Percentiles rank a stretch among this genome's conserved stretches.
These are phyloP conservation scores for Rhizopus arrhizus DNA, from an alignment of 371 early-diverging fungal species.

Conservation along the genomic window DNA sequence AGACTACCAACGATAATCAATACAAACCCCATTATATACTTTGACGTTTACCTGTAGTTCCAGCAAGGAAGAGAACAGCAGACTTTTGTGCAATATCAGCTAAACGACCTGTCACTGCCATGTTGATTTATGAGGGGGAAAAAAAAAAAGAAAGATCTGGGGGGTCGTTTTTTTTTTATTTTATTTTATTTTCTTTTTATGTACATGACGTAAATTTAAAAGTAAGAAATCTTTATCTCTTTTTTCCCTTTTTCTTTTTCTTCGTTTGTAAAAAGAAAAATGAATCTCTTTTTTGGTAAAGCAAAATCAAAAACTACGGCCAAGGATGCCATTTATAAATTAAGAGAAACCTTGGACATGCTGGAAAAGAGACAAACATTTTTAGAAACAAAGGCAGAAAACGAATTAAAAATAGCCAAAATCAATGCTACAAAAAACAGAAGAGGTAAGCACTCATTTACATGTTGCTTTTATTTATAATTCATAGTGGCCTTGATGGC, in stretches of 20 bases:
- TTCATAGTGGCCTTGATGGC: constrained; percentile 86
- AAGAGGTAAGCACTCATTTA: constrained; percentile 58
- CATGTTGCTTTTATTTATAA: neutral
- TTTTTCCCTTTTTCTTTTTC: constrained; percentile 8
- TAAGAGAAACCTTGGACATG: constrained; percentile 89
- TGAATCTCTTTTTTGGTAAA: constrained; percentile 87
- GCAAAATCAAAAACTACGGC: constrained; percentile 81
- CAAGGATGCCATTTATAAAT: constrained; percentile 92
- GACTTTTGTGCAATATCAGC: constrained; percentile 58
- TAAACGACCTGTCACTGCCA: constrained; percentile 42
- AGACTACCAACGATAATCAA: constrained; percentile 46
- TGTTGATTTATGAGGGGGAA: constrained; percentile 15
- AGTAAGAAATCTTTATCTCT: neutral
- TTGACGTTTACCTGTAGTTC: constrained; percentile 42
- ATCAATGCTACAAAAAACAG: constrained; percentile 92
- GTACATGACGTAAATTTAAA: constrained; percentile 9
- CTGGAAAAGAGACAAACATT: constrained; percentile 92
- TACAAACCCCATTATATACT: neutral
- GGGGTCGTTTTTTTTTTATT: too few relatives aligned
- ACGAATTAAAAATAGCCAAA: constrained; percentile 86
- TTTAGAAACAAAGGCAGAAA: constrained; percentile 86
- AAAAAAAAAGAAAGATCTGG: constrained; percentile 15
- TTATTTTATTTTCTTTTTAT: too few relatives aligned
- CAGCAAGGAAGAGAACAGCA: constrained; percentile 48
- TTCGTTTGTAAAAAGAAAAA: constrained; percentile 26